Conservation (phyloP, 495 filamentous ascomycete species). For the Hypoxylon crocopeplum region DNA sequence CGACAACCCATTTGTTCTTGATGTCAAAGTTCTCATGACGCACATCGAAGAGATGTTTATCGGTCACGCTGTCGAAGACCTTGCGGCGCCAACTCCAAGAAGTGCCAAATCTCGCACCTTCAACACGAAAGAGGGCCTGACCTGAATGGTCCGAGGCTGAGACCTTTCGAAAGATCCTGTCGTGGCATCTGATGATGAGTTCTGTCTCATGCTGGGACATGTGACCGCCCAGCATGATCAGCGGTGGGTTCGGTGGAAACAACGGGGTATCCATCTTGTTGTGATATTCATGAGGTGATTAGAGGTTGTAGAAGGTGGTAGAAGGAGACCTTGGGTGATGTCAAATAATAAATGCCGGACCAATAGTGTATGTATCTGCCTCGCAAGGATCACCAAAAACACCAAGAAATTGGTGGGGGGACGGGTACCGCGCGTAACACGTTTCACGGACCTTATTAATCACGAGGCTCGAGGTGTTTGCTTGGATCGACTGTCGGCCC, state of each 20-base stretch:
- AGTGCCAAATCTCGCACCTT: neutral
- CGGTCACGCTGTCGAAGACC: conserved; percentile 8
- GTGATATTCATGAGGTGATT: too few species aligned
- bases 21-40: conserved; percentile 10
- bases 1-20: conserved; percentile 23
- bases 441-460: too few species aligned
- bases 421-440: too few species aligned
- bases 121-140: conserved; percentile 2
- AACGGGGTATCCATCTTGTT: too few species aligned
- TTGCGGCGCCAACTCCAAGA: conserved; percentile 16
- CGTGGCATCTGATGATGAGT: neutral
- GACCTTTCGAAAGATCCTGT: neutral
- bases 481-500: too few species aligned
- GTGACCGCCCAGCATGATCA: conserved; percentile 1
- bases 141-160: neutral
- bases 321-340: too few species aligned
- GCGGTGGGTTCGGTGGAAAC: conserved; percentile 20
- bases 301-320: too few species aligned
- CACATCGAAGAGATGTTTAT: conserved; percentile 17
- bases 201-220: neutral
- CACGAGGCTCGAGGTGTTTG: too few species aligned
- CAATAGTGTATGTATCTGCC: too few species aligned
- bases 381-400: too few species aligned
- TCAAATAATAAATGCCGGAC: too few species aligned
- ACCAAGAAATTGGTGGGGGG: too few species aligned